Evolutionary conservation across 768 basidiomycete species (phyloP).

Genomic region (Pisolithus marmoratus): DNA sequence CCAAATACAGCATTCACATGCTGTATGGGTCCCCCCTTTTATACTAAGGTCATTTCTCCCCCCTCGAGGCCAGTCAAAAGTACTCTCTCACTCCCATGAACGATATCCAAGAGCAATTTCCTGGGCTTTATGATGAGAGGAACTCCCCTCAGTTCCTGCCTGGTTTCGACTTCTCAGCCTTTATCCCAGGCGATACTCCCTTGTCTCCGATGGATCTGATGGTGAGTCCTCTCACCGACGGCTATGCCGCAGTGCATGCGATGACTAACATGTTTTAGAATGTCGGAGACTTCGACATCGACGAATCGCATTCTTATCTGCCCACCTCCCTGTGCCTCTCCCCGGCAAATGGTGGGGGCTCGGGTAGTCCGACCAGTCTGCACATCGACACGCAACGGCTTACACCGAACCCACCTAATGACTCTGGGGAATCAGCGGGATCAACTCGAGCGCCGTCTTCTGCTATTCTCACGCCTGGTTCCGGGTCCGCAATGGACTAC

Average conservation of each 20-base stretch:
- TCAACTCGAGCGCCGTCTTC: neutral
- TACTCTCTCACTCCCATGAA: slow-evolving; percentile 11
- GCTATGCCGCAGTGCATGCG: too few species aligned
- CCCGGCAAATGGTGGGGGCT: too few species aligned
- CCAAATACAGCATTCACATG: neutral
- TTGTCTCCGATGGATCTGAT: too few species aligned
- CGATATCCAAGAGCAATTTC: slow-evolving; percentile 3
- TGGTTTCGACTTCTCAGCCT: neutral
- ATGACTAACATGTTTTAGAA: too few species aligned
- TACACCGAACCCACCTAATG: neutral
- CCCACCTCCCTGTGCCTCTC: too few species aligned
- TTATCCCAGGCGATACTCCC: too few species aligned
- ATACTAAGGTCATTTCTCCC: too few species aligned
- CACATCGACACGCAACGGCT: slow-evolving; percentile 14
- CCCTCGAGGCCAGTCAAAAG: neutral
- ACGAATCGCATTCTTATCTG: too few species aligned
- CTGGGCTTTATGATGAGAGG: neutral
- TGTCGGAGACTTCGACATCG: too few species aligned
- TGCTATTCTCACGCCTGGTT: neutral
- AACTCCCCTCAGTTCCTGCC: neutral
- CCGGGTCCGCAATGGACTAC: neutral
- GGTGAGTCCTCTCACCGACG: too few species aligned
- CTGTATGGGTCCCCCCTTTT: neutral
- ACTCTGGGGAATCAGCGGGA: neutral
- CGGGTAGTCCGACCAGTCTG: slow-evolving; percentile 13